Base-by-base conservation (phyloP, 768 basidiomycete genomes). In the Tylopilus plumbeoviolaceoides region DNA sequence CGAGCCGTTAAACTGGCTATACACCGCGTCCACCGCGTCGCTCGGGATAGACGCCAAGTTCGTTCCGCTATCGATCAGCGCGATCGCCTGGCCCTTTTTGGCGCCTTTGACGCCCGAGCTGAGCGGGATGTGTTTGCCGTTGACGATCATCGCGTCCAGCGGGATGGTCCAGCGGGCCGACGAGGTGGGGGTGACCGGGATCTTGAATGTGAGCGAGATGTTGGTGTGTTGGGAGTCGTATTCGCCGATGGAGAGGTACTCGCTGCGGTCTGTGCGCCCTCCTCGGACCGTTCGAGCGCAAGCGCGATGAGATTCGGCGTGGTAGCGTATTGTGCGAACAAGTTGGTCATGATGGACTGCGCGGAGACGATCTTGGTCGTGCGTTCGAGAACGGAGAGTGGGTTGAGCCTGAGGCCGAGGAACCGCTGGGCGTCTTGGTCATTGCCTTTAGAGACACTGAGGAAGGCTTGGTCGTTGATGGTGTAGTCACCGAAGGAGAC, bases 31-130 rank as follows among this genome's bases (percentile, higher is more conserved):
- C 30, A 70, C 61, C 1, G 73, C 65, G 17, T 59, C 54, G 5
- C 48, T 48, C 0, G 77, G 70, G 43, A 78, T 56, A 3, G 72
- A 65, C 17, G 71, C 70, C 23, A 62, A 56, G 39, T 75, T 76
- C 14, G 72, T 73, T 21, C 77, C 77, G 5, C 74, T 78, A 41
- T 78, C 77, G 38, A 78, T 59, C 10, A 78, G 63, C 10, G 73
- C 66, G 15, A 72, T 64, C n/a, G 65, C 60, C 1, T 65, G 59
- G 1, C 67, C 73, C 0, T 55, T 51, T 7, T 73, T 67, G 5
- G 70, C 63, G 3, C 64, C 66, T 1, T 53, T 41, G 30, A 70
- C 63, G 18, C 17, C 41, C 1, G 77, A 73, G 5, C 44, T 53
- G 45, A 77, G 59, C 0, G 50, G 20, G 18, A 70, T 38, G 1